Evolutionary conservation across 2,329 filamentous ascomycete species (phyloP), one percentile per base, ranked within the genome.

Genomic region (Apiospora arundinis): DNA sequence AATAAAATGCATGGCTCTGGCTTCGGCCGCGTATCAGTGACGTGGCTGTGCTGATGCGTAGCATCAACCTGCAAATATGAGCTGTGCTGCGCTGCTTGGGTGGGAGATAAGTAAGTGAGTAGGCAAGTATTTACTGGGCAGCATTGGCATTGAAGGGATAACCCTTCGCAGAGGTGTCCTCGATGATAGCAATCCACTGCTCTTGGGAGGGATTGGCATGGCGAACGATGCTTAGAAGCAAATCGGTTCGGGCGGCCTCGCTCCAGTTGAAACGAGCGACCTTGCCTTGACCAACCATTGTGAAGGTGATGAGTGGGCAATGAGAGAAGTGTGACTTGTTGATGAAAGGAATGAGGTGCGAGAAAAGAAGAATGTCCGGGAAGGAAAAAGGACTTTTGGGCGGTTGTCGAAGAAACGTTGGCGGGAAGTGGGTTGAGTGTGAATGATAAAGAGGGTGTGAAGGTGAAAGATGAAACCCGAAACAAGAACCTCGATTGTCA

Each of bases 111-210:
- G 11, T 37, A 14, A 48, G 21, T 1, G 40, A 9, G 42, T 23
- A 65, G 23, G 56, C 73, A 37, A 71, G 44, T 68, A 69, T 70
- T 73, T 83, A 85, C 84, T 82, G 79, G 77, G 83, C 82, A 65
- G 83, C 84, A 70, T 79, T 78, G 40, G 74, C 80, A 40, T 79
- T 82, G 71, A 84, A 86, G 4, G 72, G 72, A 49, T 83, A 85
- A 14, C 83, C 84, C 71, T 78, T 78, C 11, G 52, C 69, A 3
- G 75, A 75, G 74, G 84, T 80, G 5, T 75, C 75, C 48, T 74
- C 73, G 0, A 81, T 76, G 44, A 85, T 78, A 1, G 68, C 71
- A 1, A 75, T 76, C 75, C 84, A 78, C 25, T 81, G 45, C 0
- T 78, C 77, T 69, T 80, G 79, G 69, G 66, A 80, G 1, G 82